These are phyloP conservation scores for Anastatica hierochuntica DNA, from an alignment of 345 rosid species.

Conservation along the genomic window DNA sequence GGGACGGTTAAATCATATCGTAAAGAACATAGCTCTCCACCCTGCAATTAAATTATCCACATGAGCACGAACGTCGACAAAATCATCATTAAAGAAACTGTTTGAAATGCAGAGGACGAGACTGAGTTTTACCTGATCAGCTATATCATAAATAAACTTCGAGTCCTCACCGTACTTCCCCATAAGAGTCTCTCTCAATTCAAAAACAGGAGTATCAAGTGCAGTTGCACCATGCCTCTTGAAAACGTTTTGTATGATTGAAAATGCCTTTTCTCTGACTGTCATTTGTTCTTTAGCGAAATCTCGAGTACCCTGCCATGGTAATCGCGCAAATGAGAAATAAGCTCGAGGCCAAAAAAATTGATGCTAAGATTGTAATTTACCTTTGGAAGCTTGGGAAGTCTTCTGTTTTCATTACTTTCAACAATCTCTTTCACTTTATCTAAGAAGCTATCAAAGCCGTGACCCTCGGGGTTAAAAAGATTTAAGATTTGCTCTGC, in stretches of 20 bases:
- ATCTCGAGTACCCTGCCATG: constrained; percentile 63
- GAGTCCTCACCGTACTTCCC: constrained; percentile 83
- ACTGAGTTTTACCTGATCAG: constrained; percentile 80
- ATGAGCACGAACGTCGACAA: too few relatives aligned
- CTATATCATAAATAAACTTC: constrained; percentile 72
- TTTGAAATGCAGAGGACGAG: too few relatives aligned
- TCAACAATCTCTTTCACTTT: constrained; percentile 65
- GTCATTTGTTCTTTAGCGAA: constrained; percentile 71
- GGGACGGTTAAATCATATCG: constrained; percentile 83
- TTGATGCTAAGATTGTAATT: not conserved
- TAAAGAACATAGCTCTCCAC: constrained; percentile 79
- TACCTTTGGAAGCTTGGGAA: constrained; percentile 88
- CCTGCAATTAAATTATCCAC: constrained; percentile 44
- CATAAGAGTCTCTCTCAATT: constrained; percentile 67
- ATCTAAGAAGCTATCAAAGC: constrained; percentile 41
- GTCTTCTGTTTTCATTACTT: constrained; percentile 82
- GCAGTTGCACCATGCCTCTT: constrained; percentile 73
- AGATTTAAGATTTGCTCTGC: constrained; percentile 31
- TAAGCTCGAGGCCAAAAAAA: not conserved
- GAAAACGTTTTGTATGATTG: constrained; percentile 52
- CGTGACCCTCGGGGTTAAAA: constrained; percentile 38
- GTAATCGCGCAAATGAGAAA: not conserved
- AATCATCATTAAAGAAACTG: too few relatives aligned
- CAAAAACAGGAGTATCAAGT: constrained; percentile 79
- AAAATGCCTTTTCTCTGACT: constrained; percentile 58